Evolutionary conservation across 495 filamentous ascomycete genomes (phyloP).

Genomic region (Symbiotaphrina buchneri): DNA sequence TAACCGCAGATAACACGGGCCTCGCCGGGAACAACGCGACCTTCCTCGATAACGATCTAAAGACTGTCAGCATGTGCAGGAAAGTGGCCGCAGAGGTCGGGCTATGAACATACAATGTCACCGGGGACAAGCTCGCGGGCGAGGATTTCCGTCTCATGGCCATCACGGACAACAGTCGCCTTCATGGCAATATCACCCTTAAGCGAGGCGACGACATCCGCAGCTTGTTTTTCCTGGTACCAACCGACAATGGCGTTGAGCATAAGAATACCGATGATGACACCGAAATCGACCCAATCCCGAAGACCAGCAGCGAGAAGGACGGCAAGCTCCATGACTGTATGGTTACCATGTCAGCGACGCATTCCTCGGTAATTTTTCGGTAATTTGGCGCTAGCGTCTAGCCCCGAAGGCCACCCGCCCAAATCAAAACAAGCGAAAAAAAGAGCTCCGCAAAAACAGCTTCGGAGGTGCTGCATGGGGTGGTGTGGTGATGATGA

Average conservation of each 20-base stretch:
- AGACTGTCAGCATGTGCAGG: too few relatives aligned
- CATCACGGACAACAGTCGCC: slow-evolving; percentile 65
- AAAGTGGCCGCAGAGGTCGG: too few relatives aligned
- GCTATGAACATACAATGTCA: too few relatives aligned
- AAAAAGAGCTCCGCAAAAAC: too few relatives aligned
- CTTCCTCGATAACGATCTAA: slow-evolving; percentile 78
- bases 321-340: slow-evolving; percentile 52
- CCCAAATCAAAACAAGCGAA: too few relatives aligned
- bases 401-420: too few relatives aligned
- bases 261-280: slow-evolving; percentile 47
- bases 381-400: too few relatives aligned
- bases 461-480: too few relatives aligned
- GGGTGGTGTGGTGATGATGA: too few relatives aligned
- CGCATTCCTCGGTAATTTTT: too few relatives aligned
- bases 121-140: slow-evolving; percentile 67
- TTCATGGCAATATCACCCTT: slow-evolving; percentile 79
- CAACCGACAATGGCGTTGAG: slow-evolving; percentile 78
- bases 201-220: slow-evolving; percentile 76
- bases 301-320: slow-evolving; percentile 58
- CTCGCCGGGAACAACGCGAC: slow-evolving; percentile 55
- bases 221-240: slow-evolving; percentile 73
- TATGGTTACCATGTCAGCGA: too few relatives aligned
- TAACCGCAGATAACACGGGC: slow-evolving; percentile 72
- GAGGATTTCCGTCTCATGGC: slow-evolving; percentile 49
- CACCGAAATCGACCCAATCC: slow-evolving; percentile 68